Evolutionary conservation across 2,329 filamentous ascomycete genomes (phyloP).

Genomic region (Emydomyces testavorans): DNA sequence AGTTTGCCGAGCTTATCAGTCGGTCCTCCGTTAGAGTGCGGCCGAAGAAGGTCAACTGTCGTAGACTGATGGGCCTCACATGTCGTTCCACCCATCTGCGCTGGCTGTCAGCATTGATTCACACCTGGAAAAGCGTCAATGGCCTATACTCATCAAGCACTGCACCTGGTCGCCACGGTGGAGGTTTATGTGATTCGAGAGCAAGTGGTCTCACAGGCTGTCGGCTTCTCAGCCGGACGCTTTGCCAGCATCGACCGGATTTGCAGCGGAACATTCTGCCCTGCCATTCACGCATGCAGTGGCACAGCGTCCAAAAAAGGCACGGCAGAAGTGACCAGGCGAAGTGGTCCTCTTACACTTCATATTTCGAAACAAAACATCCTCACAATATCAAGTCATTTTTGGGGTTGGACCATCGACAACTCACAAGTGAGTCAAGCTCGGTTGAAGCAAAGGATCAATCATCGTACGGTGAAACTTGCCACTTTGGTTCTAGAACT

Average conservation of each 20-base stretch:
- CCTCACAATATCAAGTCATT: not conserved
- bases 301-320: slow-evolving; percentile 3
- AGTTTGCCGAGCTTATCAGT: slow-evolving; percentile 89
- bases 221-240: slow-evolving; percentile 20
- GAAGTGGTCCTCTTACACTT: not conserved
- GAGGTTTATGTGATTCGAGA: slow-evolving; percentile 20
- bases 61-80: slow-evolving; percentile 86
- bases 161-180: slow-evolving; percentile 48
- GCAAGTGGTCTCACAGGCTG: slow-evolving; percentile 23
- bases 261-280: slow-evolving; percentile 29
- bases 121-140: not conserved
- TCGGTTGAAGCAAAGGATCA: not conserved
- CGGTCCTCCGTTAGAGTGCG: slow-evolving; percentile 82
- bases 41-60: slow-evolving; percentile 94
- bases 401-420: not conserved
- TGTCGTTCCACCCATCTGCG: slow-evolving; percentile 82
- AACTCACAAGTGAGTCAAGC: not conserved
- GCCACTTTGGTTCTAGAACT: slow-evolving; percentile 3
- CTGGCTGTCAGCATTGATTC: slow-evolving; percentile 14
- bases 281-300: slow-evolving; percentile 23
- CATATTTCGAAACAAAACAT: not conserved
- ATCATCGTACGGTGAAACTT: slow-evolving; percentile 7
- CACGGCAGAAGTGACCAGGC: not conserved
- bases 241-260: slow-evolving; percentile 26
- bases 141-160: slow-evolving; percentile 46